Evolutionary conservation across 257 asterid genomes (phyloP).

Genomic region (Jacaranda mimosifolia): DNA sequence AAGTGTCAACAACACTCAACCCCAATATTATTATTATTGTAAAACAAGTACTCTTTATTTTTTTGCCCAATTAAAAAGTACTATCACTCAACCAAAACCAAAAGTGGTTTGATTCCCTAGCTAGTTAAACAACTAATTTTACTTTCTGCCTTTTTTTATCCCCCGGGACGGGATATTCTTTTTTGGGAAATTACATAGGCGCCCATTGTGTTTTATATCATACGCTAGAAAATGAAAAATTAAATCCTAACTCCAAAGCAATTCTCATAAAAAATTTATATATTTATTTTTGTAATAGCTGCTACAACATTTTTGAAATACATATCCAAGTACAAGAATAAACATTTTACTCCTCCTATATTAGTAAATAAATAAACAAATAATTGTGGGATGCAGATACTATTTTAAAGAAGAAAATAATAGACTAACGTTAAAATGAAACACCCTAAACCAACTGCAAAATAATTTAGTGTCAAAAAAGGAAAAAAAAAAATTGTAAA

Average conservation of each 20-base stretch:
- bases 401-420: background rate
- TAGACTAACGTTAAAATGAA: too few relatives aligned
- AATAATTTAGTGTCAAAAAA: too few relatives aligned
- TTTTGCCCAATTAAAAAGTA: background rate
- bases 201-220: too few relatives aligned
- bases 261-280: background rate
- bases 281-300: background rate
- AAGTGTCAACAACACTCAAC: constrained; percentile 26
- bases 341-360: background rate
- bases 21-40: background rate
- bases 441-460: background rate
- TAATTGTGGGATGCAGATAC: background rate
- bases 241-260: background rate
- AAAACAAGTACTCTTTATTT: background rate
- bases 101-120: background rate
- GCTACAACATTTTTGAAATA: too few relatives aligned
- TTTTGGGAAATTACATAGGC: background rate
- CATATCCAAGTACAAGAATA: background rate
- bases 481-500: background rate
- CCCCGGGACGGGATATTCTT: too few relatives aligned
- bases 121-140: background rate
- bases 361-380: background rate
- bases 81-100: background rate
- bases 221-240: too few relatives aligned
- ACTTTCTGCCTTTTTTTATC: background rate